phyloP scores from a whole-genome alignment of 2,329 filamentous ascomycete genomes.

The Pyrenophora graminea region DNA sequence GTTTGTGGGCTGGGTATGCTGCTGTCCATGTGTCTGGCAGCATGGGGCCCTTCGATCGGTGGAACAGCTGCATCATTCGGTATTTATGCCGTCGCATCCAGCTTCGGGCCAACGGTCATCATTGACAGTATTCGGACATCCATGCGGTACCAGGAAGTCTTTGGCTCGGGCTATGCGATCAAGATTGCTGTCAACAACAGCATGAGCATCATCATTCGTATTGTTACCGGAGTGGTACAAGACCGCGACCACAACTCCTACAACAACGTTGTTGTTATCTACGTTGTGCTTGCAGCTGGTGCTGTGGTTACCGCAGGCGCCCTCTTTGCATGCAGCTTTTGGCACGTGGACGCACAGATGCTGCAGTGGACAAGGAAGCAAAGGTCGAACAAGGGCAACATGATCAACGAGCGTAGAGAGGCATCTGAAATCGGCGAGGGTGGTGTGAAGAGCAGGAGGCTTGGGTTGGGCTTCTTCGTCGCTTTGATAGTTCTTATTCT shows the following conservation, averaged over 20 bases:
- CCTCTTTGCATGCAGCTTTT: constrained; percentile 48
- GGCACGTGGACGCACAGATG: constrained; percentile 51
- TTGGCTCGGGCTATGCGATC: constrained; percentile 63
- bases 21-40: constrained; percentile 59
- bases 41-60: constrained; percentile 54
- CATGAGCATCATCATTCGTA: constrained; percentile 64
- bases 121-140: constrained; percentile 65
- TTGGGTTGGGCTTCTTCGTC: too few species aligned
- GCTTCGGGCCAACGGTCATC: constrained; percentile 61
- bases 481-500: too few species aligned
- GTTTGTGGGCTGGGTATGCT: constrained; percentile 58
- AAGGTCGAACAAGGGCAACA: constrained; percentile 52
- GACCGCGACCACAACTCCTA: constrained; percentile 63
- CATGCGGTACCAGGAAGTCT: constrained; percentile 64
- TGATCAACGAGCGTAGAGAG: constrained; percentile 50
- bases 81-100: constrained; percentile 61
- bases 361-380: constrained; percentile 64
- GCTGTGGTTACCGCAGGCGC: constrained; percentile 53
- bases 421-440: too few species aligned
- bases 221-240: constrained; percentile 63
- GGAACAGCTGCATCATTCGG: constrained; percentile 65
- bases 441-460: too few species aligned
- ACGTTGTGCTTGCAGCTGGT: constrained; percentile 57
- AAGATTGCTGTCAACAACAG: constrained; percentile 67
- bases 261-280: constrained; percentile 59